Evolutionary conservation across 202 grass and related monocot genomes (phyloP).

Genomic region (Dendrocalamus latiflorus): DNA sequence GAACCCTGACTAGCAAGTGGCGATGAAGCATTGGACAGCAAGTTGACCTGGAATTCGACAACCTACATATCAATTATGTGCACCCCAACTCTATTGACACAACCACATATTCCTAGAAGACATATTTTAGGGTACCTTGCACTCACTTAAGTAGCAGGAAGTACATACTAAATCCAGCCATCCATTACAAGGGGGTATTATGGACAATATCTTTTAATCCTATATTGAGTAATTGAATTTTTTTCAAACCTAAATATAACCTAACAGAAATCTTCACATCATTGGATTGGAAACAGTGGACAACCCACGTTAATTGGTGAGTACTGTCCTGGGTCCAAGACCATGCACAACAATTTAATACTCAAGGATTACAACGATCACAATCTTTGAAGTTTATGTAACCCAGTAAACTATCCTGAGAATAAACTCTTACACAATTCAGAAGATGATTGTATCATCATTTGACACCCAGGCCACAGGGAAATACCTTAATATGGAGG

Average conservation of each 20-base stretch:
- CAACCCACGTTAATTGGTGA: background rate
- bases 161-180: background rate
- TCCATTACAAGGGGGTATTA: background rate
- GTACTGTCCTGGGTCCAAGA: background rate
- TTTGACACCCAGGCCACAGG: background rate
- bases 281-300: background rate
- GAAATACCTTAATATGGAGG: background rate
- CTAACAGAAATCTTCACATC: background rate
- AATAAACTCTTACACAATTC: background rate
- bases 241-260: background rate
- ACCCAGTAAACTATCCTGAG: background rate
- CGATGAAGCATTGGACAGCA: background rate
- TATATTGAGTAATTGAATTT: background rate
- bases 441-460: background rate
- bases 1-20: background rate
- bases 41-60: background rate
- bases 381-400: slow-evolving; percentile 19
- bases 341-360: background rate
- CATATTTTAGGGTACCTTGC: background rate
- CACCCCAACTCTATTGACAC: background rate
- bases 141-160: background rate
- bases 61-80: background rate
- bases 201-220: background rate
- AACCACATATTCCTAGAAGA: background rate
- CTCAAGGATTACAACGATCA: background rate